Evolutionary conservation across 2,329 filamentous ascomycete species (phyloP), one percentile per base, ranked within the genome.

Genomic region (Ceratocystis albifundus): DNA sequence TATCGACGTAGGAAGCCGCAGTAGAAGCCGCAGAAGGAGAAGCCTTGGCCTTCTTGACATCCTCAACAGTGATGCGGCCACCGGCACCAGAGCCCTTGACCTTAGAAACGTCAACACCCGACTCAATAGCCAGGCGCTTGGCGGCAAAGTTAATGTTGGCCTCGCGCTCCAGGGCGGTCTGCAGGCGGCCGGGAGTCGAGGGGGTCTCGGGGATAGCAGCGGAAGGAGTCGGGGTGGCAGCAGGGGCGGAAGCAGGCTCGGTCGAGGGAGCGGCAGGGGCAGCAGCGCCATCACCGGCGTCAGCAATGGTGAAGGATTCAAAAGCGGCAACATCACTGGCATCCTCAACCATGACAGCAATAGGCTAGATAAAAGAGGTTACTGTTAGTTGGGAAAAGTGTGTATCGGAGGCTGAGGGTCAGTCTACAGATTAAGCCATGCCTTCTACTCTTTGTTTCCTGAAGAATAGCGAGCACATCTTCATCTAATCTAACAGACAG

Each of bases 321-420:
- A 99, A 99, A 64, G 92, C 88, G 63, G 87, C 82, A 70, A 96
- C 80, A 75, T 99, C 93, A 76, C 83, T 84, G 68, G 89, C 92
- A 74, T 97, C 93, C 74, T 96, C 93, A 70, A 97, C 88, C 75
- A 97, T 83, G 70, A 99, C 85, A 69, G 93, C 95, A 74, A 99
- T 99, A 70, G 95, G 94, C 94, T 99, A 72, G 62, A 65, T 62
- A 41, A 67, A 55, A 67, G 68, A 67, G 46, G 61, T 32, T 44
- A 6, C 59, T 62, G 66, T 65, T 68, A 68, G 64, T 44, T 30
- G 25, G 44, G 7, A 17, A 32, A 32, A 6, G 1, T 32, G 30
- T 32, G 30, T 32, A 32, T 32, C 30, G 30, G 30, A 32, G 30
- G 30, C 30, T 32, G 6, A 32, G 30, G 30, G 30, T 1, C 30